phyloP scores from a whole-genome alignment of 164 flowering plant species.

The Saururus chinensis region DNA sequence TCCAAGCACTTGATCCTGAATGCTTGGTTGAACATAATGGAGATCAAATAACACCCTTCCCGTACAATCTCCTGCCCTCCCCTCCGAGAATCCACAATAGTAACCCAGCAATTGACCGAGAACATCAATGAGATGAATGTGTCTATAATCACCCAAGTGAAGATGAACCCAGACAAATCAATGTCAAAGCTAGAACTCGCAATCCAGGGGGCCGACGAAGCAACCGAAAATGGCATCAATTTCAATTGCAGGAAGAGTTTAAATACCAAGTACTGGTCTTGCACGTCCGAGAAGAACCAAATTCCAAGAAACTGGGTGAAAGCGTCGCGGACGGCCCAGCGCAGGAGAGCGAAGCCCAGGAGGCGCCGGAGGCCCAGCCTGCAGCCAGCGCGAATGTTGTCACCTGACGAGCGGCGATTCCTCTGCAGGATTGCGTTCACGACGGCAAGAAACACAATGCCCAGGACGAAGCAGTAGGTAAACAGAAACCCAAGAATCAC shows the following conservation, averaged over 20 bases:
- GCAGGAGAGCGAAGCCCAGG: conserved; percentile 73
- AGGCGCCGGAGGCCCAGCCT: conserved; percentile 59
- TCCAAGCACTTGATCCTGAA: conserved; percentile 67
- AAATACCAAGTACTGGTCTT: conserved; percentile 76
- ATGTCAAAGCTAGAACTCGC: conserved; percentile 31
- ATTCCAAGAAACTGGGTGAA: conserved; percentile 79
- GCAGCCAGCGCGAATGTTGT: conserved; percentile 56
- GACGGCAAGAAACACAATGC: conserved; percentile 55
- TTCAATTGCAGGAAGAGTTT: conserved; percentile 80
- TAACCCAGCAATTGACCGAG: conserved; percentile 84
- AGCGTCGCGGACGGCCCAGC: conserved; percentile 95
- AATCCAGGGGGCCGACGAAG: conserved; percentile 41
- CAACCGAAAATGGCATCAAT: conserved; percentile 81
- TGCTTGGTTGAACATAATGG: conserved; percentile 57
- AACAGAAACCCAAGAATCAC: conserved; percentile 77
- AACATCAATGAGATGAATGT: conserved; percentile 49
- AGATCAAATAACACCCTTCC: conserved; percentile 76
- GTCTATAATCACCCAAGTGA: conserved; percentile 66
- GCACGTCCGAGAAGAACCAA: conserved; percentile 83
- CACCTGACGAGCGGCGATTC: conserved; percentile 23
- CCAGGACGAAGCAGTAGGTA: conserved; percentile 64
- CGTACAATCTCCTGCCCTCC: conserved; percentile 68
- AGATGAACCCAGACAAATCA: conserved; percentile 59
- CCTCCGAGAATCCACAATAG: conserved; percentile 60
- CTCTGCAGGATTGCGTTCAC: conserved; percentile 48